These are phyloP conservation scores for Talaromyces sp. DNA, from an alignment of 2,329 filamentous ascomycete genomes.

Conservation along the genomic window DNA sequence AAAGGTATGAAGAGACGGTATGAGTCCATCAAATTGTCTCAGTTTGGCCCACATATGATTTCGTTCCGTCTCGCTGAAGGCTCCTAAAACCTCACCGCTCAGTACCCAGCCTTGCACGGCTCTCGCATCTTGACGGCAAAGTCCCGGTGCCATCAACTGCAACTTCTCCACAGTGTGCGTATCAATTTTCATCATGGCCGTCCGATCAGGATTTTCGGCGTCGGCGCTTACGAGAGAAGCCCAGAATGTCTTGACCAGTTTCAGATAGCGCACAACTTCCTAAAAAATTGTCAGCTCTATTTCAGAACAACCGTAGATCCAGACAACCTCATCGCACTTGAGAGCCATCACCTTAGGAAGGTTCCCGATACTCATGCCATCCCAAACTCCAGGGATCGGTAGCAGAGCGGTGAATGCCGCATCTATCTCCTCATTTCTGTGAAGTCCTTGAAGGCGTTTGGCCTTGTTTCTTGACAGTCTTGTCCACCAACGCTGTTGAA, in stretches of 20 bases:
- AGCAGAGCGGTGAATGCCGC: not conserved
- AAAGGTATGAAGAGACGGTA: not conserved
- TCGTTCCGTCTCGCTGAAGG: not conserved
- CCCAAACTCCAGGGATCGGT: not conserved
- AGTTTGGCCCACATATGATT: not conserved
- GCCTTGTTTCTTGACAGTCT: not conserved
- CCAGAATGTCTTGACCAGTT: not conserved
- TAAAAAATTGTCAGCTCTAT: not conserved
- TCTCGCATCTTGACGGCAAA: not conserved
- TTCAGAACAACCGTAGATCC: too few relatives aligned
- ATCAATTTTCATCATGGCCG: not conserved
- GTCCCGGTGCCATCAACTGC: not conserved
- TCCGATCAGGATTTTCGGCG: not conserved
- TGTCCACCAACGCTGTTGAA: not conserved
- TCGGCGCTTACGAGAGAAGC: not conserved
- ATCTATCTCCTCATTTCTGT: not conserved
- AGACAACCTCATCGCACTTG: not conserved
- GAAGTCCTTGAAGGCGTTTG: not conserved
- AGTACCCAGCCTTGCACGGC: not conserved
- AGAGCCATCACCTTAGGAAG: not conserved
- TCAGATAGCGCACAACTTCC: not conserved
- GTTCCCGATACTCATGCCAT: not conserved
- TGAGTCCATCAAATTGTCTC: not conserved
- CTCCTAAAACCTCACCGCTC: not conserved
- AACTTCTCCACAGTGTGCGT: not conserved